Percentiles rank a stretch among this genome's conserved stretches.
Evolutionary conservation across 805 yeast genomes (phyloP).

Genomic region (Lipomyces sp.): DNA sequence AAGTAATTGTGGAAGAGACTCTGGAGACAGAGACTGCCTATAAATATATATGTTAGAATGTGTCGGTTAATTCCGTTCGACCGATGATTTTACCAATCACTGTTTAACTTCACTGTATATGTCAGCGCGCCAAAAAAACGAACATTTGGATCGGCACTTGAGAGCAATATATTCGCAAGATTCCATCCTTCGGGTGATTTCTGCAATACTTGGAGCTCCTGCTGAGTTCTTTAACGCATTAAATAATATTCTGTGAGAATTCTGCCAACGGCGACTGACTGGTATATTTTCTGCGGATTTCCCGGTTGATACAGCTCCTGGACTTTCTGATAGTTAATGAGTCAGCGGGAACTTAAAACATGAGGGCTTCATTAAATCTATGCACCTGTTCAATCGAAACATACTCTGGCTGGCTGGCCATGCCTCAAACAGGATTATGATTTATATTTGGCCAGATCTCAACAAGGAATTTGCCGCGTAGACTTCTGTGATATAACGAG

Average conservation of each 20-base stretch:
- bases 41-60: background rate
- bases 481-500: background rate
- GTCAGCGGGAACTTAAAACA: background rate
- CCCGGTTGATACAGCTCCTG: conserved; percentile 53
- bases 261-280: conserved; percentile 57
- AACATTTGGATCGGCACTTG: conserved; percentile 42
- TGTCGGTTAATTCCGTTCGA: background rate
- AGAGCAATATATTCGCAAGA: conserved; percentile 61
- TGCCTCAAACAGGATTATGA: background rate
- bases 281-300: conserved; percentile 67
- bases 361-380: background rate
- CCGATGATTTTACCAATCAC: conserved; percentile 23
- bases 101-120: conserved; percentile 63
- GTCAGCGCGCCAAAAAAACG: conserved; percentile 85
- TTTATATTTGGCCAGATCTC: background rate
- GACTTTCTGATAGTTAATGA: conserved; percentile 35
- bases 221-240: conserved; percentile 51
- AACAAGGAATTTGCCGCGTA: background rate
- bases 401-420: conserved; percentile 15
- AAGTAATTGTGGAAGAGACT: conserved; percentile 11
- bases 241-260: conserved; percentile 42
- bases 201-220: conserved; percentile 63
- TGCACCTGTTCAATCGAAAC: conserved; percentile 13
- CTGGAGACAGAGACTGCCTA: conserved; percentile 27
- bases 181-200: conserved; percentile 58